Evolutionary conservation across 495 filamentous ascomycete species (phyloP).

Genomic region (Gamarada debralockiae): DNA sequence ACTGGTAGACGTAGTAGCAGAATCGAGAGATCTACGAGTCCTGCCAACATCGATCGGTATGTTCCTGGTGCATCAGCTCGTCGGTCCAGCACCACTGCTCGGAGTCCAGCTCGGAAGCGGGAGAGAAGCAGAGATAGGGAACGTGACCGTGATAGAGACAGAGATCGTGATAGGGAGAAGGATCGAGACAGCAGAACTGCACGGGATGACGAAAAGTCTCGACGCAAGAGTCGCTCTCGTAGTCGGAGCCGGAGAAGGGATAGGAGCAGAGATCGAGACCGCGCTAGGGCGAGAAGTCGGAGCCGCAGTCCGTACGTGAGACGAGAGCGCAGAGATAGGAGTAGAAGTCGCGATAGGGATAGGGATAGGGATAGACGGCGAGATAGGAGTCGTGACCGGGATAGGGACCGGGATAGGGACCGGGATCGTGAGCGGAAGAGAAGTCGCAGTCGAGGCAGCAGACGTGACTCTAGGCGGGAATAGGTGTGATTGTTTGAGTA

Average conservation of each 20-base stretch:
- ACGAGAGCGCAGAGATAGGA: slow-evolving; percentile 29
- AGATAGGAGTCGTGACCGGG: slow-evolving; percentile 24
- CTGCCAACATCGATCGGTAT: slow-evolving; percentile 50
- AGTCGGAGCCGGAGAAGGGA: slow-evolving; percentile 16
- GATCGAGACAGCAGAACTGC: neutral
- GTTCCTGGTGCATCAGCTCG: slow-evolving; percentile 34
- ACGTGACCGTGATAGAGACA: slow-evolving; percentile 32
- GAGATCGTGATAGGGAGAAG: slow-evolving; percentile 30
- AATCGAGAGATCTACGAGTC: slow-evolving; percentile 40
- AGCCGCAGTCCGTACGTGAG: slow-evolving; percentile 30
- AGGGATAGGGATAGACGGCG: slow-evolving; percentile 36
- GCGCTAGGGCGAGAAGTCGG: slow-evolving; percentile 37
- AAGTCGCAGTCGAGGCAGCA: slow-evolving; percentile 13
- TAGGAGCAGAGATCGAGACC: slow-evolving; percentile 27
- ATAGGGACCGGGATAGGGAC: slow-evolving; percentile 10
- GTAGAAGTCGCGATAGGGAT: slow-evolving; percentile 32
- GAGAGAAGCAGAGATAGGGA: slow-evolving; percentile 28
- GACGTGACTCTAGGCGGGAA: neutral
- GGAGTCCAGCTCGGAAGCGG: slow-evolving; percentile 18
- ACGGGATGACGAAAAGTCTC: slow-evolving; percentile 11
- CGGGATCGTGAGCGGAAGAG: neutral
- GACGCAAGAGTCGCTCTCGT: slow-evolving; percentile 6
- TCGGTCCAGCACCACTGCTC: slow-evolving; percentile 4
- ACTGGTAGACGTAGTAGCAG: slow-evolving; percentile 30
- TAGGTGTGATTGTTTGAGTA: neutral